phyloP scores from a whole-genome alignment of 768 basidiomycete species.

The Coprinopsis marcescibilis region DNA sequence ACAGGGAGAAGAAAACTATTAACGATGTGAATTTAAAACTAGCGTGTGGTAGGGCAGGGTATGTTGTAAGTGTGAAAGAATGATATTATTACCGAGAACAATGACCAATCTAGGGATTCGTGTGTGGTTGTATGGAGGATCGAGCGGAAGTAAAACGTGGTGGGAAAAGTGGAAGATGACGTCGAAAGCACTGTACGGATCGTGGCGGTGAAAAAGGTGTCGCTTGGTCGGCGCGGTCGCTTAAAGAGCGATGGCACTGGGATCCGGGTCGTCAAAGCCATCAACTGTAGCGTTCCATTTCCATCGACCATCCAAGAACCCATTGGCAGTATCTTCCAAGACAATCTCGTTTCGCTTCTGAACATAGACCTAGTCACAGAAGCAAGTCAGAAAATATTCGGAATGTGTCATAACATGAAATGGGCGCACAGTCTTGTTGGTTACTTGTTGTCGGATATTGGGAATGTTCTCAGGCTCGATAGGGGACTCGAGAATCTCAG shows the following conservation, averaged over 20 bases:
- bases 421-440: slow-evolving; percentile 80
- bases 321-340: slow-evolving; percentile 88
- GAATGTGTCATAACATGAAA: slow-evolving; percentile 5
- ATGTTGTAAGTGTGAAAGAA: no score
- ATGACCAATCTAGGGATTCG: no score
- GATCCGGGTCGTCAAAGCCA: slow-evolving; percentile 58
- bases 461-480: slow-evolving; percentile 83
- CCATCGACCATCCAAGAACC: slow-evolving; percentile 85
- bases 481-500: slow-evolving; percentile 87
- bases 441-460: slow-evolving; percentile 82
- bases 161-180: no score
- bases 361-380: slow-evolving; percentile 75
- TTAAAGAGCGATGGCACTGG: slow-evolving; percentile 6
- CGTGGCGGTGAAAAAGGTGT: no score
- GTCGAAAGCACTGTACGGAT: no score
- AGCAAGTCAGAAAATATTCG: neutral
- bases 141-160: no score
- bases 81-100: no score
- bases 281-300: slow-evolving; percentile 70
- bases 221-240: no score
- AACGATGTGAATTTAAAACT: no score
- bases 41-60: no score
- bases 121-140: no score
- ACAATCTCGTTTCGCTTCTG: slow-evolving; percentile 95
- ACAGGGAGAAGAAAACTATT: no score